Base-by-base conservation (phyloP, 805 yeast genomes). In the Kodamaea leandrae region DNA sequence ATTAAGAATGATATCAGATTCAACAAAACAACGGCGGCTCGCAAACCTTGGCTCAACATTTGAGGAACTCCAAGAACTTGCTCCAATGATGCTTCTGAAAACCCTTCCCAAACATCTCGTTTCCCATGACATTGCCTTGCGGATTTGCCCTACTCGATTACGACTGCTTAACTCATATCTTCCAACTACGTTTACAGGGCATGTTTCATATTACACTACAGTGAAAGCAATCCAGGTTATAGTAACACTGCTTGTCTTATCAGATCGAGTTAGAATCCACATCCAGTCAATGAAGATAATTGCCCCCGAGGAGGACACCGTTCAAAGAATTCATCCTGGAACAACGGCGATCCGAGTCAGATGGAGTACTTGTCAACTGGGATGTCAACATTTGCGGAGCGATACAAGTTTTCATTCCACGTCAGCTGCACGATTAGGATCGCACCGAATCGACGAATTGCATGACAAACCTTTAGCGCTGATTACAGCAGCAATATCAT, bases 21-120 rank as follows among this genome's bases (percentile, higher is more conserved):
- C 21, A 15, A 8, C 23, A 7, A 26, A 36, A 4, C 33, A 29
- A 27, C 26, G 32, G 4, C 39, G 39, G 25, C 36, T 28, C 6
- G 71, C 78, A 8, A 82, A 82, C 51, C 55, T 82, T 19, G 86
- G 86, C 6, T 45, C 69, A 4, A 73, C 73, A 57, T 66, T 77
- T 4, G 75, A 77, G 28, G 64, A 68, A 47, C 61, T 84, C 35
- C 65, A 68, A 41, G 36, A 49, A 3, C 57, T 71, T 10, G 68
- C 82, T 1, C 89, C 89, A 0, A 56, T 66, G 36, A 52, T 83
- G 19, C 57, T 83, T 5, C 63, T 64, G 14, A 55, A 57, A 17
- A 58, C 77, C 5, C 57, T 82, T 1, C 76, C 80, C 5, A 55
- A 66, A 15, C 58, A 59, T 3, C 51, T 66, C 7, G 44, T 83